Conservation (phyloP, 768 basidiomycete species). For the Calvatia gigantea region DNA sequence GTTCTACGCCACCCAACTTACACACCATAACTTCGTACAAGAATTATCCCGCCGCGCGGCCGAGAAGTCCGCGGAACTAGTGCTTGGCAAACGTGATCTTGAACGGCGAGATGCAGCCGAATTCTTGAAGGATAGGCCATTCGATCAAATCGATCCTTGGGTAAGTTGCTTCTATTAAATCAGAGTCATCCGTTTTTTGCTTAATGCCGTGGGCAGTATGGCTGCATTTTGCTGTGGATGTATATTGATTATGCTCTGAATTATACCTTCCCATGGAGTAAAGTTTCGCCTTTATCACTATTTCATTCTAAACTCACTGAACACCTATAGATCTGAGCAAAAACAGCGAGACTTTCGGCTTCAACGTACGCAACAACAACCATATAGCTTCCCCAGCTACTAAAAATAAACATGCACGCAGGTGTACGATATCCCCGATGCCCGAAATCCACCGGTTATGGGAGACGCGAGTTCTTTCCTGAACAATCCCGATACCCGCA, state of each 20-base stretch:
- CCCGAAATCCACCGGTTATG: constrained; percentile 45
- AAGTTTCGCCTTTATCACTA: not conserved
- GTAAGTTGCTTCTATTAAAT: constrained; percentile 22
- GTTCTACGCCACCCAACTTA: constrained; percentile 22
- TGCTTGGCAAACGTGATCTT: constrained; percentile 20
- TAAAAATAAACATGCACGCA: constrained; percentile 16
- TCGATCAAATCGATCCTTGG: constrained; percentile 56
- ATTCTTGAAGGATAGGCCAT: constrained; percentile 44
- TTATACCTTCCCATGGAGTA: constrained; percentile 65
- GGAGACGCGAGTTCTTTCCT: constrained; percentile 55
- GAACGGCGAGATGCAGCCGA: constrained; percentile 20
- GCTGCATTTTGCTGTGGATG: constrained; percentile 62
- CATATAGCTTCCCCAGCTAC: not conserved
- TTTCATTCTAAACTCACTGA: not conserved
- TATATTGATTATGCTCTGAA: constrained; percentile 72
- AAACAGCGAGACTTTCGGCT: constrained; percentile 29
- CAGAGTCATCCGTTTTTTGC: not conserved
- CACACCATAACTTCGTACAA: constrained; percentile 16
- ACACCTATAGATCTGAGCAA: constrained; percentile 21
- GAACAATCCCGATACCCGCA: constrained; percentile 55
- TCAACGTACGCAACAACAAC: constrained; percentile 37
- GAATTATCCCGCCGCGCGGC: constrained; percentile 18
- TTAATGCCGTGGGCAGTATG: constrained; percentile 37
- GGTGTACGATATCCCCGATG: constrained; percentile 57
- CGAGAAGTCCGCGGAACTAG: constrained; percentile 11